phyloP scores from a whole-genome alignment of 371 early-diverging fungal species.

The Circinella umbellata region DNA sequence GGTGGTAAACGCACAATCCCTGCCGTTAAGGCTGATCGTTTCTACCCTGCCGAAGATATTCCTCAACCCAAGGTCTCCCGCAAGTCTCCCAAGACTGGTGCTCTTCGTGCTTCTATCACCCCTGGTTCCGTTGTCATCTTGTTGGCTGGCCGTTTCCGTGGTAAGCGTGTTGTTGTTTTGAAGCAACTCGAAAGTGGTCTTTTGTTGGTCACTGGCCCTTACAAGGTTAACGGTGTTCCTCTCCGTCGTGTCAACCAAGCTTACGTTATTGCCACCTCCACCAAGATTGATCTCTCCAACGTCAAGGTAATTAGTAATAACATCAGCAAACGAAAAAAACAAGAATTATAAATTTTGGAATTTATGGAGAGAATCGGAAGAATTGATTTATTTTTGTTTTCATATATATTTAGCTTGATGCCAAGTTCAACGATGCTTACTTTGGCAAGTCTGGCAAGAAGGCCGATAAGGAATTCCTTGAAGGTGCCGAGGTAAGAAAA shows the following conservation, averaged over 20 bases:
- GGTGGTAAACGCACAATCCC: constrained; percentile 77
- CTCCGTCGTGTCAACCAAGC: constrained; percentile 97
- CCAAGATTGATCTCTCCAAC: constrained; percentile 89
- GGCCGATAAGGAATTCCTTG: constrained; percentile 88
- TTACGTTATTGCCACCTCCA: constrained; percentile 97
- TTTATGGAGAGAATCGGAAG: too few species aligned
- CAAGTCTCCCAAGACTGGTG: constrained; percentile 76
- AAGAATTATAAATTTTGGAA: too few species aligned
- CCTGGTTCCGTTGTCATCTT: constrained; percentile 97
- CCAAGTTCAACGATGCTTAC: constrained; percentile 91
- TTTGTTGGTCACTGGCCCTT: constrained; percentile 96
- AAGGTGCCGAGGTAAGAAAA: constrained; percentile 63
- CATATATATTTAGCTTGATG: constrained; percentile 51
- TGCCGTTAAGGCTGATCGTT: constrained; percentile 72
- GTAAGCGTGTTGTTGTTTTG: constrained; percentile 98
- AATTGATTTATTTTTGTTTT: too few species aligned
- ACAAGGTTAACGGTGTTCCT: constrained; percentile 97
- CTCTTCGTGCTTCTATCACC: constrained; percentile 88
- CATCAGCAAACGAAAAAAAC: too few species aligned
- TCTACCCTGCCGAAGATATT: constrained; percentile 87
- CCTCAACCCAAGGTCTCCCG: constrained; percentile 75
- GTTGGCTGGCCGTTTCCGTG: constrained; percentile 94
- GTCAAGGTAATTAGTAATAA: constrained; percentile 56
- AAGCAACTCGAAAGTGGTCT: constrained; percentile 94
- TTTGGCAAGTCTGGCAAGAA: constrained; percentile 82